Evolutionary conservation across 345 rosid genomes (phyloP), one percentile per base, ranked within the genome.

Genomic region (Nasturtium officinale): DNA sequence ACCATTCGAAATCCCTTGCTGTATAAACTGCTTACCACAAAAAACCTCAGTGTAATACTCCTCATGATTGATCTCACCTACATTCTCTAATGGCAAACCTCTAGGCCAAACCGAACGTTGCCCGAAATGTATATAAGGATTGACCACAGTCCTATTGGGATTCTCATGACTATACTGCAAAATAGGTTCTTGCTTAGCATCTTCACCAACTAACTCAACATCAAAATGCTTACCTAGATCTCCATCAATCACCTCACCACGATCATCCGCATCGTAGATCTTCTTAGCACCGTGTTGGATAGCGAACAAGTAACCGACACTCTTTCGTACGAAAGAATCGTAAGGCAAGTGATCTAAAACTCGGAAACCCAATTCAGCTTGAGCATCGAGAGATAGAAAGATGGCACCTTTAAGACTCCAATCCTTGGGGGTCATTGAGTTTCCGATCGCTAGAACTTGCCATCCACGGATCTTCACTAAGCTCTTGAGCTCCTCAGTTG

Each of bases 101-200:
- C 98, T 84, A 67, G 99, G 99, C 99, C 99, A 95, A 79, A 95
- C 95, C 0, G 99, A 88, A 66, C 99, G 83, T 80, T 95, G 99
- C 15, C 98, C 98, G 4, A 95, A 95, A 83, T 95, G 99, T 42
- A 95, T 80, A 25, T 90, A 95, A 23, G 99, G 99, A 73, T 95
- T 95, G 15, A 87, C 89, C 56, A 95, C 86, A 72, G 87, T 87
- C 77, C 92, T 82, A 55, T 95, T 89, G 13, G 83, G 82, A 43
- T 89, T 82, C 25, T 92, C 96, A 38, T 95, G 99, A 74, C 92
- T 88, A 48, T 90, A 95, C 81, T 95, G 99, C 85, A 95, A 81
- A 72, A 95, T 56, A 35, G 79, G 54, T 42, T 89, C 97, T 77
- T 90, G 96, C 85, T 96, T 85, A 55, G 98, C 91, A 45, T 83